Percentiles rank a stretch among this genome's conserved stretches.
These are phyloP conservation scores for Cornus suecica DNA, from an alignment of 148 eudicot genomes.

Conservation along the genomic window DNA sequence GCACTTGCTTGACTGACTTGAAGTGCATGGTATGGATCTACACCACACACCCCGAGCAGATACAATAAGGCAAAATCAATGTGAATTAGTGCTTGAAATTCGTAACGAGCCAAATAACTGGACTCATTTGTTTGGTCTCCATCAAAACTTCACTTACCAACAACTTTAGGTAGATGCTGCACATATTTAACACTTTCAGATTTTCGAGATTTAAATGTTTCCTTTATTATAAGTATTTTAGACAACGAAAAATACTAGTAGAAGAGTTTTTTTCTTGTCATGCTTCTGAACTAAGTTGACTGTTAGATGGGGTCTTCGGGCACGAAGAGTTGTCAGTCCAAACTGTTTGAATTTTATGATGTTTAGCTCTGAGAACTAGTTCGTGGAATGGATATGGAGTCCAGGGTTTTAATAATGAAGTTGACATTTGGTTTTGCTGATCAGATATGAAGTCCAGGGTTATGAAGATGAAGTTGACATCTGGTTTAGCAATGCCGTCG, in stretches of 20 bases:
- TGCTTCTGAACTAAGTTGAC: not conserved
- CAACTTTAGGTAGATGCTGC: too few relatives aligned
- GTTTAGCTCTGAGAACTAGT: not conserved
- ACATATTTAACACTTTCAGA: too few relatives aligned
- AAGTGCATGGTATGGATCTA: not conserved
- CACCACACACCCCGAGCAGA: not conserved
- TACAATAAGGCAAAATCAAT: not conserved
- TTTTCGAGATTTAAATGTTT: not conserved
- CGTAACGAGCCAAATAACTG: not conserved
- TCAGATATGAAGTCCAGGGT: slow-evolving; percentile 69
- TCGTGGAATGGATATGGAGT: not conserved
- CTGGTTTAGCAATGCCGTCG: slow-evolving; percentile 87
- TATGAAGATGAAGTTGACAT: slow-evolving; percentile 53
- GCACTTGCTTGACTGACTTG: not conserved
- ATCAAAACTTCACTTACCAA: too few relatives aligned
- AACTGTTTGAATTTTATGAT: not conserved
- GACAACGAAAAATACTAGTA: not conserved
- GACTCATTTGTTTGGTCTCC: not conserved
- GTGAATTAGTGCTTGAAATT: not conserved
- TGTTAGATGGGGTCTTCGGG: not conserved
- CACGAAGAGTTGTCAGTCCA: not conserved
- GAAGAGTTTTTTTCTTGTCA: not conserved
- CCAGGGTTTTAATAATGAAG: not conserved
- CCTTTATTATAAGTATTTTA: not conserved
- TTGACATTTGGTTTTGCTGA: slow-evolving; percentile 7